A percentile compares a stretch with the other conserved stretches of the same genome.
phyloP scores from a whole-genome alignment of 495 filamentous ascomycete genomes.

The Mycothermus thermophilus region DNA sequence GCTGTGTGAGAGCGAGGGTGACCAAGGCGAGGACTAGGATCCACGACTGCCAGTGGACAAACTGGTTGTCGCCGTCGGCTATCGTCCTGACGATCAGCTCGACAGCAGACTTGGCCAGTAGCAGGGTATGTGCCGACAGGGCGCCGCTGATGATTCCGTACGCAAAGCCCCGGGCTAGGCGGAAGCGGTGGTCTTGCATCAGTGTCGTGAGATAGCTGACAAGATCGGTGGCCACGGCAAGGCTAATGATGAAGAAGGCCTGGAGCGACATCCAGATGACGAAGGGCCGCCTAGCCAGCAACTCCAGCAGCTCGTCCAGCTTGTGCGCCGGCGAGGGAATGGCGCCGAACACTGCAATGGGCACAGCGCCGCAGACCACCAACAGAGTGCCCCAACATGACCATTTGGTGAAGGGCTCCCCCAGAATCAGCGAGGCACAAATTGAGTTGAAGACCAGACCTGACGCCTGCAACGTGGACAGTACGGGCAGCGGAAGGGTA shows the following conservation, averaged over 20 bases:
- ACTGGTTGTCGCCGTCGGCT: conserved; percentile 79
- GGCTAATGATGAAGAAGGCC: conserved; percentile 50
- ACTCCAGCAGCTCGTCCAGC: conserved; percentile 61
- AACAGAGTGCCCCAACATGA: conserved; percentile 79
- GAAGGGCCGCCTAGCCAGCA: conserved; percentile 64
- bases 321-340: conserved; percentile 91
- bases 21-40: conserved; percentile 75
- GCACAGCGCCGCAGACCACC: conserved; percentile 68
- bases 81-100: conserved; percentile 92
- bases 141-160: conserved; percentile 87
- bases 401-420: conserved; percentile 86
- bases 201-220: conserved; percentile 33
- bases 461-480: conserved; percentile 91
- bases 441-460: conserved; percentile 97
- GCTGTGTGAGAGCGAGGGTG: conserved; percentile 69
- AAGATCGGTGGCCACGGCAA: conserved; percentile 50
- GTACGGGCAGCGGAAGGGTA: conserved; percentile 82
- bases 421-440: conserved; percentile 83
- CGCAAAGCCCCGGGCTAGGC: conserved; percentile 73
- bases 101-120: conserved; percentile 93
- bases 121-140: conserved; percentile 79
- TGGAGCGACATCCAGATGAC: conserved; percentile 84
- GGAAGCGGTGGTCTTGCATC: conserved; percentile 46
- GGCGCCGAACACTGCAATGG: conserved; percentile 90
- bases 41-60: conserved; percentile 96